phyloP scores from a whole-genome alignment of 2,329 filamentous ascomycete genomes.

The Sphaerulina musiva region DNA sequence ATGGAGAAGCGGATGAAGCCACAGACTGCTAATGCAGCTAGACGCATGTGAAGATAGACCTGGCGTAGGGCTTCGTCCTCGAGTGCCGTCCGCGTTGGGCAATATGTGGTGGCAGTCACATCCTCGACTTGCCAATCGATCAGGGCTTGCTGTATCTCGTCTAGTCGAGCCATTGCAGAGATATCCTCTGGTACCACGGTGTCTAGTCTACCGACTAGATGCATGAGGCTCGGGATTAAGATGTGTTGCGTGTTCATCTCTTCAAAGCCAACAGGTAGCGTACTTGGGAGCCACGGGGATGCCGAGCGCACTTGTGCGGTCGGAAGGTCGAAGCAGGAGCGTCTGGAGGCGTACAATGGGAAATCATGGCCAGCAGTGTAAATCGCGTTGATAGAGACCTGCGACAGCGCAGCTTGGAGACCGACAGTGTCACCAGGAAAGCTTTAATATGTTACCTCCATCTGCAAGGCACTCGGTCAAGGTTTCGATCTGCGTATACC shows the following conservation, averaged over 20 bases:
- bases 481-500: slow-evolving; percentile 13
- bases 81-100: slow-evolving; percentile 11
- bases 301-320: background rate
- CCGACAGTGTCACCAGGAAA: slow-evolving; percentile 17
- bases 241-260: slow-evolving; percentile 12
- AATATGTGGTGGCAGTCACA: slow-evolving; percentile 13
- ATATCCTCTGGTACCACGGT: slow-evolving; percentile 6
- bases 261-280: slow-evolving; percentile 9
- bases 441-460: background rate
- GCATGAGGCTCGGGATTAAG: slow-evolving; percentile 14
- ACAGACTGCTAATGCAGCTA: slow-evolving; percentile 16
- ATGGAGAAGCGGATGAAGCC: slow-evolving; percentile 14
- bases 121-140: slow-evolving; percentile 8
- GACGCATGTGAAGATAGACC: slow-evolving; percentile 15
- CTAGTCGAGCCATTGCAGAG: slow-evolving; percentile 4
- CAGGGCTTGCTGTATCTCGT: slow-evolving; percentile 12
- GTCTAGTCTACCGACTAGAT: slow-evolving; percentile 9
- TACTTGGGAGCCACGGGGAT: slow-evolving; percentile 5
- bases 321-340: slow-evolving; percentile 12
- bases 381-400: slow-evolving; percentile 14
- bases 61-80: slow-evolving; percentile 18
- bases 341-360: slow-evolving; percentile 15
- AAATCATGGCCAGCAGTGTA: slow-evolving; percentile 17
- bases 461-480: slow-evolving; percentile 11
- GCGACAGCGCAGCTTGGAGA: slow-evolving; percentile 9